phyloP scores from a whole-genome alignment of 768 basidiomycete genomes.

The Russula dissimulans region DNA sequence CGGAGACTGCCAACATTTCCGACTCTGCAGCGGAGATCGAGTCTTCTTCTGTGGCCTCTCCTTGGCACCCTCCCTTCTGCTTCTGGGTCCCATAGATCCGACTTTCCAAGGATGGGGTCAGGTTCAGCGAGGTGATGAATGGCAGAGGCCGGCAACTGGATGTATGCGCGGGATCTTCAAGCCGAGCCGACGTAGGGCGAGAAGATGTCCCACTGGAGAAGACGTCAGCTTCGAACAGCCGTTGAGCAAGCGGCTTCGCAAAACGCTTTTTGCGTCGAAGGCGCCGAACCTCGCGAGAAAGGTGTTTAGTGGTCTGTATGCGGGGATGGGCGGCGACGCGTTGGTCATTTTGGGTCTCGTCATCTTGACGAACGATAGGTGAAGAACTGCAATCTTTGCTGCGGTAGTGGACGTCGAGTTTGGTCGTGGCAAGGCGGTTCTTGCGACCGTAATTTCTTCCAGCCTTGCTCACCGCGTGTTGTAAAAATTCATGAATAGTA shows the following conservation, averaged over 20 bases:
- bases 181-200: neutral
- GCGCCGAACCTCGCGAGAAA: neutral
- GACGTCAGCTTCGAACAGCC: conserved; percentile 18
- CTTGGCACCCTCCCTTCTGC: neutral
- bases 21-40: too few species aligned
- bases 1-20: too few species aligned
- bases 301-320: neutral
- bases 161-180: conserved; percentile 6
- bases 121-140: conserved; percentile 6
- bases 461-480: neutral
- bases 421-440: neutral
- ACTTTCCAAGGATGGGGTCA: conserved; percentile 2
- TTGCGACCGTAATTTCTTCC: conserved; percentile 5
- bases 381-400: neutral
- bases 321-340: neutral
- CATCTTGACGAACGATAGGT: neutral
- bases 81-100: neutral
- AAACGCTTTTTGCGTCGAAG: conserved; percentile 6
- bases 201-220: conserved; percentile 11
- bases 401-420: neutral
- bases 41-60: too few species aligned
- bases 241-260: conserved; percentile 17
- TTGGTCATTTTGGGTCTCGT: neutral
- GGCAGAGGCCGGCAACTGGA: conserved; percentile 11
- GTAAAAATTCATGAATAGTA: conserved; percentile 7